These are phyloP conservation scores for Vitis labrusca DNA, from an alignment of 164 flowering plant species.

Conservation along the genomic window DNA sequence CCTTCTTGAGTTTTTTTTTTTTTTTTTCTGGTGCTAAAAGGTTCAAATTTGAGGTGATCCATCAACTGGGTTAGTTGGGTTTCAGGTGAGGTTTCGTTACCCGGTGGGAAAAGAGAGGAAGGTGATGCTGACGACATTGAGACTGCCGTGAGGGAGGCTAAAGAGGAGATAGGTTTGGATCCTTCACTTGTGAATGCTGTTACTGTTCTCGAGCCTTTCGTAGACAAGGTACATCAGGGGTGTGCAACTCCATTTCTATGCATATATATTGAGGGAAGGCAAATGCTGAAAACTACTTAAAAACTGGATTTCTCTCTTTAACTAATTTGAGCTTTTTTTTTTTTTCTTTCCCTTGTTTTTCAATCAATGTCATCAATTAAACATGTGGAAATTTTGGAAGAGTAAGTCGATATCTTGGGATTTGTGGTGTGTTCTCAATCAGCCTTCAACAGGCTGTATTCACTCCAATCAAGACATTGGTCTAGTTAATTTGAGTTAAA, in stretches of 20 bases:
- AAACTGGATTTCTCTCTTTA: too few species aligned
- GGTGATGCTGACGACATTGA: constrained; percentile 46
- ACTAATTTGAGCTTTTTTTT: too few species aligned
- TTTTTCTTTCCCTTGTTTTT: too few species aligned
- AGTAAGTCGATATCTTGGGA: too few species aligned
- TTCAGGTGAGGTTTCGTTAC: constrained; percentile 71
- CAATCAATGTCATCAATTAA: too few species aligned
- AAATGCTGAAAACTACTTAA: too few species aligned
- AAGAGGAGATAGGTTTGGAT: constrained; percentile 72
- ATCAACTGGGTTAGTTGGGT: neutral
- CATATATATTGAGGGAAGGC: too few species aligned
- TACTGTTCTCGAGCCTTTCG: constrained; percentile 47
- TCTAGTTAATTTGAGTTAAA: too few species aligned
- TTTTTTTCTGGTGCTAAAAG: neutral
- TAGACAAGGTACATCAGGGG: constrained; percentile 38
- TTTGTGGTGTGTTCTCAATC: too few species aligned
- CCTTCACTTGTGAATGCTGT: constrained; percentile 53
- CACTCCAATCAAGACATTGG: too few species aligned
- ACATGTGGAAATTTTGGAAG: too few species aligned
- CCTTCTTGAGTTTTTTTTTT: neutral
- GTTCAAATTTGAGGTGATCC: neutral
- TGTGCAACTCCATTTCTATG: neutral
- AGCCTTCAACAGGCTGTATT: too few species aligned
- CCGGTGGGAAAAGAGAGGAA: constrained; percentile 69
- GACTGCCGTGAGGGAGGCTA: constrained; percentile 67